Evolutionary conservation across 179 eudicot species (phyloP).

Genomic region (Camellia oleifera): DNA sequence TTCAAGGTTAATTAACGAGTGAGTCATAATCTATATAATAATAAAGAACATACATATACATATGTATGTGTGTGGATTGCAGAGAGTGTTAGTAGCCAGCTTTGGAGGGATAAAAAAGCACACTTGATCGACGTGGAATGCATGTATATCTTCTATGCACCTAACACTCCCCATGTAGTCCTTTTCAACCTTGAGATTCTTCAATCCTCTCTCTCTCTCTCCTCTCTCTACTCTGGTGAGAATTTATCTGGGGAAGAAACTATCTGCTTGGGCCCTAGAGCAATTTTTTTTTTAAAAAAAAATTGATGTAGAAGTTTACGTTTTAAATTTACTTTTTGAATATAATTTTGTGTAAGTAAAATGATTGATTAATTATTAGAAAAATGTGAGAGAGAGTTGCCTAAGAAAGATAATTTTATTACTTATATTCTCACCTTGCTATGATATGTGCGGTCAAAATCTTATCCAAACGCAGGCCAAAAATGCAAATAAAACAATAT

Average conservation of each 20-base stretch:
- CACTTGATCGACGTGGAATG: constrained; percentile 15
- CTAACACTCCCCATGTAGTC: background rate
- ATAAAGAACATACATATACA: background rate
- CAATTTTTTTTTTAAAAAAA: too few relatives aligned
- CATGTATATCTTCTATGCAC: constrained; percentile 21
- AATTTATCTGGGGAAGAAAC: background rate
- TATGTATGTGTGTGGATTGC: background rate
- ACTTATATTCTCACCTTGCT: too few relatives aligned
- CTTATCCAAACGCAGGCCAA: too few relatives aligned
- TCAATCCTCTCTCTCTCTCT: background rate
- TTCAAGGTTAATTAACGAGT: background rate
- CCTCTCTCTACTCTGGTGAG: background rate
- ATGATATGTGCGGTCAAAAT: too few relatives aligned
- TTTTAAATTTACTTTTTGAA: too few relatives aligned
- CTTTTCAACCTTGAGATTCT: background rate
- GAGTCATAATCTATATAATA: too few relatives aligned
- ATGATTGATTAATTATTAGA: too few relatives aligned
- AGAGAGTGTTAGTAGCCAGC: constrained; percentile 1
- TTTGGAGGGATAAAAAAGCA: constrained; percentile 12
- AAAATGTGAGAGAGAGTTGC: too few relatives aligned
- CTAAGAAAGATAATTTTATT: too few relatives aligned
- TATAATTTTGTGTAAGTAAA: too few relatives aligned
- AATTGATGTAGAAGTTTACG: too few relatives aligned
- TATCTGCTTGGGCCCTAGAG: background rate
- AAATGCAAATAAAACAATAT: too few relatives aligned